Evolutionary conservation across 768 basidiomycete genomes (phyloP).

Genomic region (Serpula lacrymans): DNA sequence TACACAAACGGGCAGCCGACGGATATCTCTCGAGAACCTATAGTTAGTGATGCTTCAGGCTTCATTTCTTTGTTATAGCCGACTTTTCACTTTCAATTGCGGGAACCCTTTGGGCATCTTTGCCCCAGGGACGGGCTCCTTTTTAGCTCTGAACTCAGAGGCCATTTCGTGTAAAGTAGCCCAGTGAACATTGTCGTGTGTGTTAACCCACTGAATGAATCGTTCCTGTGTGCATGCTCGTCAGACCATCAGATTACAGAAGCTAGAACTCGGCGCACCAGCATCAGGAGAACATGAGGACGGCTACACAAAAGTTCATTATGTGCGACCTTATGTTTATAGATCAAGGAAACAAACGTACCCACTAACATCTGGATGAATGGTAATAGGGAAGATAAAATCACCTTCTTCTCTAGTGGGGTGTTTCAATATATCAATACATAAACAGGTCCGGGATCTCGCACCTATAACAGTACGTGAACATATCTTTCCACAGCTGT

Average conservation of each 20-base stretch:
- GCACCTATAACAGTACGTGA: constrained; percentile 63
- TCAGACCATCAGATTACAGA: background rate
- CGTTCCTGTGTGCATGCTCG: constrained; percentile 47
- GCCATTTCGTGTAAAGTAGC: constrained; percentile 69
- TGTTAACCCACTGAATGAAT: constrained; percentile 74
- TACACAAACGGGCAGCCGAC: too few species aligned
- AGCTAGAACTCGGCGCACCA: constrained; percentile 37
- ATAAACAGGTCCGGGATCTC: background rate
- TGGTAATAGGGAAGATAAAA: constrained; percentile 73
- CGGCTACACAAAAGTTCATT: constrained; percentile 33
- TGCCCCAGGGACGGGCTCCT: constrained; percentile 44
- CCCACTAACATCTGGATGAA: constrained; percentile 78
- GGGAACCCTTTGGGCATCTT: constrained; percentile 50
- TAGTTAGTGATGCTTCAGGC: too few species aligned
- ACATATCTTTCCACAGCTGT: constrained; percentile 74
- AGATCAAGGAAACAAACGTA: constrained; percentile 23
- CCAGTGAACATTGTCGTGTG: constrained; percentile 67
- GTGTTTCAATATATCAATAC: constrained; percentile 6
- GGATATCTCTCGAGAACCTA: too few species aligned
- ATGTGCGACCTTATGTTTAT: too few species aligned
- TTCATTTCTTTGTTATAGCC: constrained; percentile 1
- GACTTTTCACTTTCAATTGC: constrained; percentile 2
- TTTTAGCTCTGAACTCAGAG: constrained; percentile 54
- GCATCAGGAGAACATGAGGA: constrained; percentile 72
- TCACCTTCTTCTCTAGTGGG: constrained; percentile 51